Evolutionary conservation across 371 early-diverging fungal species (phyloP), one percentile per base, ranked within the genome.

Genomic region (Lichtheimia ramosa): DNA sequence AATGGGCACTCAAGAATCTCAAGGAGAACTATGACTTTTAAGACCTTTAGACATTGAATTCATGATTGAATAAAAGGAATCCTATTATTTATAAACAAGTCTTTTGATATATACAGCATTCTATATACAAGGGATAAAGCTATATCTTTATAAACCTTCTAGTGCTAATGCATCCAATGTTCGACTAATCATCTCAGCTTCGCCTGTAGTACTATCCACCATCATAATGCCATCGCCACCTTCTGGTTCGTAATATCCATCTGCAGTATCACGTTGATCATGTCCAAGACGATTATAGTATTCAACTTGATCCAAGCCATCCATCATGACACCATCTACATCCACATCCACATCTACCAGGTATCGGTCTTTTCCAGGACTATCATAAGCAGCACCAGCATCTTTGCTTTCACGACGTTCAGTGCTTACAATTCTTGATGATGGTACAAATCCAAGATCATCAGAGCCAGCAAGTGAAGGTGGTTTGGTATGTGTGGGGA

Each of bases 261-360:
- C 51, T n/a, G 20, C 42, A 21, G n/a, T 18, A 13, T 64, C 61
- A 8, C 52, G 53, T 10, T 54, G 51, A n/a, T 56, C 62, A 3
- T 39, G 51, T n/a, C 66, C 59, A n/a, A 42, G 27, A 2, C 70
- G 59, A 21, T 71, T 74, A 43, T 71, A 63, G 40, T 71, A 77
- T 49, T 75, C 71, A 3, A 79, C 73, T 56, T 75, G 74, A 53
- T 75, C 76, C 5, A 79, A 43, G 0, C 74, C 80, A 48, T 76
- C 80, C 70, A 79, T 79, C 80, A 79, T 79, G 10, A 79, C 76
- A 6, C 74, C 76, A 43, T 79, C 80, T 13, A 76, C 74, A 55
- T 79, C 80, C 2, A 79, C 79, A 59, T 79, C 79, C 4, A 79
- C 80, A 28, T 79, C 80, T 3, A 79, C 80, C 40, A 79, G 52